Evolutionary conservation across 352 stramenopile genomes (phyloP), one percentile per base, ranked within the genome.

Genomic region (Detonula confervacea): DNA sequence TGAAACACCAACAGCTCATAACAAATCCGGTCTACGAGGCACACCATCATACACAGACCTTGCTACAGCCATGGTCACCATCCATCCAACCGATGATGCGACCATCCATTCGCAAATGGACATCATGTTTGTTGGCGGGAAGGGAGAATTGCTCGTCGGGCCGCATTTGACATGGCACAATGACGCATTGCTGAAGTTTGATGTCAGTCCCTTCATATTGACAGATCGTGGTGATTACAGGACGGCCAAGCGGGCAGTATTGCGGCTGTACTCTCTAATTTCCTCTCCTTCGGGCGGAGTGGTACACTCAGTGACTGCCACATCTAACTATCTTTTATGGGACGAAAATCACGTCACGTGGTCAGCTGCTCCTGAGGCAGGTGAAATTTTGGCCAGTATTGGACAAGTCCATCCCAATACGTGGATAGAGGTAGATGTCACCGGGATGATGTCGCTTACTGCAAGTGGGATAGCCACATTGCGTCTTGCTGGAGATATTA

Each of bases 361-460:
- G n/a, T n/a, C n/a, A n/a, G n/a, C n/a, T n/a, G n/a, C n/a, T n/a
- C n/a, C n/a, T n/a, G n/a, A n/a, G n/a, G n/a, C n/a, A n/a, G 55
- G 35, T 46, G 35, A 71, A 22, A 18, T 46, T 14, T 7, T 78
- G 9, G 27, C 18, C 20, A 67, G 27, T 35, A 66, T 83, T 60
- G 52, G 66, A 6, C 24, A 14, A 27, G 70, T 49, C 11, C 49
- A 30, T 29, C 74, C 57, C 2, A 64, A 77, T 49, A 3, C 68
- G 65, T 77, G 74, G 65, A 42, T 70, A 18, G 66, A 83, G n/a
- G 27, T 83, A 18, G 74, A 83, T 62, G 27, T 83, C 20, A 70
- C 74, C 29, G 60, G 27, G 16, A 20, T 77, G 16, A 5, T 39
- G 22, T 47, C n/a, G n/a, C n/a, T 63, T n/a, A 66, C 27, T 16